Percentiles rank a stretch among this genome's conserved stretches.
Evolutionary conservation across 148 eudicot species (phyloP).

Genomic region (Chenopodium quinoa): DNA sequence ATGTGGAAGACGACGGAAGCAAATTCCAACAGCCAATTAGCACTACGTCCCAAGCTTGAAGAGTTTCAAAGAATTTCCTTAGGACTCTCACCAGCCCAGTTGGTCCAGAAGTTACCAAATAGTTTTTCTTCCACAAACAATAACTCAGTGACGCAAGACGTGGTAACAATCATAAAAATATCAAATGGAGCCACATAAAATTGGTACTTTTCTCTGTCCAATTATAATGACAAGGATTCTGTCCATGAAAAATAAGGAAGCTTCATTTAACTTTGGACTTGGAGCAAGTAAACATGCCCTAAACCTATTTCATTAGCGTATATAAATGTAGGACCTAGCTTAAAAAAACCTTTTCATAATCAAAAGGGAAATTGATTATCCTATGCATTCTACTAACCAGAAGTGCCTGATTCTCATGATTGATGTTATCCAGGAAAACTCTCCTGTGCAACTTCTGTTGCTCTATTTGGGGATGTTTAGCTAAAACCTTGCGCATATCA

Average conservation of each 20-base stretch:
- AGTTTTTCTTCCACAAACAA: neutral
- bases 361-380: neutral
- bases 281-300: neutral
- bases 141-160: neutral
- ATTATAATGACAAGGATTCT: neutral
- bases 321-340: neutral
- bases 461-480: slow-evolving; percentile 91
- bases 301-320: neutral
- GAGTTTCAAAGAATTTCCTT: neutral
- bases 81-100: neutral
- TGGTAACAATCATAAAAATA: neutral
- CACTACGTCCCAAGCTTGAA: neutral
- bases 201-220: neutral
- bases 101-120: neutral
- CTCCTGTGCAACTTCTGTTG: slow-evolving; percentile 92
- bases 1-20: neutral
- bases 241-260: neutral
- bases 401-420: slow-evolving; percentile 85
- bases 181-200: neutral
- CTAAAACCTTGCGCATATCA: slow-evolving; percentile 94
- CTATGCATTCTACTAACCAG: slow-evolving; percentile 44
- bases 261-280: neutral
- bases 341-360: neutral
- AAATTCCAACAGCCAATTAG: neutral
- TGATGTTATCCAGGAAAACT: slow-evolving; percentile 76